Conservation (phyloP, 805 yeast species). For the Nakazawaea sp. region DNA sequence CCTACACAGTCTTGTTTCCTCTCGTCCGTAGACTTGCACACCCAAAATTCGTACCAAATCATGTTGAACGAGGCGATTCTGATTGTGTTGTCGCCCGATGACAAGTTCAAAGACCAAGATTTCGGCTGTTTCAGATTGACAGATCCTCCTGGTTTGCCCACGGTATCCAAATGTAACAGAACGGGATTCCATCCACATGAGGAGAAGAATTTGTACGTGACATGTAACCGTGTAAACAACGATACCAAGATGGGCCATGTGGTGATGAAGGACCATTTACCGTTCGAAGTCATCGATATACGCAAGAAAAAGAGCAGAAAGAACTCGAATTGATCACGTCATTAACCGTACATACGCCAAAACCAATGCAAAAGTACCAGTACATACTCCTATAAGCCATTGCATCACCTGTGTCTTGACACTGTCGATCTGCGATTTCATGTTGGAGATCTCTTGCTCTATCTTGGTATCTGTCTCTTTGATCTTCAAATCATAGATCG, state of each 20-base stretch:
- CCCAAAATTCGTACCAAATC: constrained; percentile 61
- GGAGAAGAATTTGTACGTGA: constrained; percentile 41
- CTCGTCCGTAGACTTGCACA: constrained; percentile 60
- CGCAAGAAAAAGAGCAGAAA: constrained; percentile 18
- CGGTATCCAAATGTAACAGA: constrained; percentile 41
- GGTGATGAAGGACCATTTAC: constrained; percentile 33
- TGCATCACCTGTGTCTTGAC: constrained; percentile 97
- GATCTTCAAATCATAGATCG: constrained; percentile 86
- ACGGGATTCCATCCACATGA: constrained; percentile 59
- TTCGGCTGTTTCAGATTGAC: constrained; percentile 56
- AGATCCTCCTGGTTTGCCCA: constrained; percentile 58
- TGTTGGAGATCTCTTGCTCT: constrained; percentile 91
- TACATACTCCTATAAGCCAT: constrained; percentile 97
- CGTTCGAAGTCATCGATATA: constrained; percentile 43
- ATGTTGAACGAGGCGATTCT: constrained; percentile 69
- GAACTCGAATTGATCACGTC: constrained; percentile 28
- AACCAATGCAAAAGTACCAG: constrained; percentile 94
- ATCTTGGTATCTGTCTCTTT: constrained; percentile 93
- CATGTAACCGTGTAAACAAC: constrained; percentile 29
- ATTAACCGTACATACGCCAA: constrained; percentile 85
- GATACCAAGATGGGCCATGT: constrained; percentile 39
- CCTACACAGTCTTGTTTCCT: constrained; percentile 69
- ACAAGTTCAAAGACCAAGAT: constrained; percentile 28
- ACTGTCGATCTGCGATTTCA: constrained; percentile 91
- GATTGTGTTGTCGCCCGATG: constrained; percentile 54